Base-by-base conservation (phyloP, 495 filamentous ascomycete genomes). In the Daldinia vernicosa region DNA sequence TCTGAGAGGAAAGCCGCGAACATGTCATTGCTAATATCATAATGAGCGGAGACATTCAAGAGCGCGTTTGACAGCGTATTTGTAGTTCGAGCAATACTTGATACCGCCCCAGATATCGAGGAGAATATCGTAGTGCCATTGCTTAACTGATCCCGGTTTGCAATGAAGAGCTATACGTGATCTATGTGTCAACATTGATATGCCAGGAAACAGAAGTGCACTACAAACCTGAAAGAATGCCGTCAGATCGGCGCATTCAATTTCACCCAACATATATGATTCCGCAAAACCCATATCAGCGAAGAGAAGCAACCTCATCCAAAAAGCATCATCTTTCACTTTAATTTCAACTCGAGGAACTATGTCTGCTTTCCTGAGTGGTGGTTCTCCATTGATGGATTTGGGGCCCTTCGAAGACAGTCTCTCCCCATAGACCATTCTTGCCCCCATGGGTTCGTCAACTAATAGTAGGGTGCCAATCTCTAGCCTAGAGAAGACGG, bases 271-370 rank as follows among this genome's bases (percentile, higher is more conserved):
- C 88, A 93, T 91, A 76, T 89, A 92, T 33, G 88, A 84, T 79
- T 91, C 89, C 15, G 90, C 86, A 75, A 93, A 92, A 2, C 90
- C 90, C 89, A 91, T 91, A 79, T 92, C 90, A 26, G 86, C 87
- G 70, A 89, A 89, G 28, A 91, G 76, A 56, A 88, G 77, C 59
- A 91, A 74, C 45, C 89, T 84, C 65, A 89, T 81, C 88, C 88
- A 92, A 76, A 92, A 91, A 17, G 83, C 76, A 59, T 89, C 87
- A 56, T 84, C 85, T 70, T 85, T 83, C 15, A 92, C 83, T 17
- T 79, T 77, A 32, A 92, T 75, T 63, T 88, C 76, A 26, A 79
- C 82, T 1, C 67, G 69, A 6, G 80, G 80, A 0, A 75, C 55
- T 4, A 52, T 53, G 19, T 74, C 60, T 24, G 69, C 75, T 33